Percentiles rank a stretch among this genome's conserved stretches.
phyloP scores from a whole-genome alignment of 306 rosid species.

The Trichosanthes truncata region DNA sequence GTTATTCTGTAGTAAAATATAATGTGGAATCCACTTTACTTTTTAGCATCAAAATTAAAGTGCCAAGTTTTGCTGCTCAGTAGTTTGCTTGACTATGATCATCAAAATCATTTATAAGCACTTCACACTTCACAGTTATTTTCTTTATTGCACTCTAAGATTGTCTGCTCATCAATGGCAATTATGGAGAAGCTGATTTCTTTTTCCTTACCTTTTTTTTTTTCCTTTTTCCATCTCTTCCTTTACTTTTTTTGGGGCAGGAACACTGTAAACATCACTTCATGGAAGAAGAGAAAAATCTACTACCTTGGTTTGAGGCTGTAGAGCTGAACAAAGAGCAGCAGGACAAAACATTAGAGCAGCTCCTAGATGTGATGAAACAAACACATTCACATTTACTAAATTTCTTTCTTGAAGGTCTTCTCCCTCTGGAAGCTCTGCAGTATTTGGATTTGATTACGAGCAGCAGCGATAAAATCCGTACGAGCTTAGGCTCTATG shows the following conservation, averaged over 20 bases:
- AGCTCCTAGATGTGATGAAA: constrained; percentile 66
- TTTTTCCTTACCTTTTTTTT: not conserved
- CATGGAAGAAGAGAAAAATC: constrained; percentile 54
- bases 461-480: not conserved
- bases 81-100: not conserved
- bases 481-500: not conserved
- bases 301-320: constrained; percentile 75
- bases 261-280: constrained; percentile 61
- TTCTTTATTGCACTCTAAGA: constrained; percentile 8
- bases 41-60: not conserved
- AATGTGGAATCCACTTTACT: not conserved
- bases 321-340: constrained; percentile 56
- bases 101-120: not conserved
- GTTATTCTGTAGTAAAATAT: not conserved
- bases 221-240: not conserved
- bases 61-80: not conserved
- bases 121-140: not conserved
- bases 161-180: not conserved
- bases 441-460: constrained; percentile 62
- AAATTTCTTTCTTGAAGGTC: constrained; percentile 66
- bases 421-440: constrained; percentile 61
- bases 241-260: constrained; percentile 18
- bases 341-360: constrained; percentile 42
- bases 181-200: not conserved
- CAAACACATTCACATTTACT: constrained; percentile 60